These are phyloP conservation scores for Lasiodiplodia hormozganensis DNA, from an alignment of 2,329 filamentous ascomycete species.

Conservation along the genomic window DNA sequence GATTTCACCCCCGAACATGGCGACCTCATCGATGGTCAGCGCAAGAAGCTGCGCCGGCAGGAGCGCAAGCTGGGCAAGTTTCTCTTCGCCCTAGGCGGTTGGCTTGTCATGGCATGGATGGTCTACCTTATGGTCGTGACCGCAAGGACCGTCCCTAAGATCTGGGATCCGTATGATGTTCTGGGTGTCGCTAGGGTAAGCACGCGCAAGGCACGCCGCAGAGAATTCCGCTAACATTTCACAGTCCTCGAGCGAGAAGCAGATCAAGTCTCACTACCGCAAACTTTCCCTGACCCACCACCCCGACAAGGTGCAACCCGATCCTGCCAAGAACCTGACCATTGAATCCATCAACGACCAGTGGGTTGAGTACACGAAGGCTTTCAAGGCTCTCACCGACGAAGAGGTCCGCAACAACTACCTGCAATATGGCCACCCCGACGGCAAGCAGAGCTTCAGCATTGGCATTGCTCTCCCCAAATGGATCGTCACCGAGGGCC, in stretches of 20 bases:
- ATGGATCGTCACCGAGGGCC: slow-evolving; percentile 90
- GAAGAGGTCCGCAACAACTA: slow-evolving; percentile 98
- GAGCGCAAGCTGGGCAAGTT: slow-evolving; percentile 88
- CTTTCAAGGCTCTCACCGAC: slow-evolving; percentile 96
- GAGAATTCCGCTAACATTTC: slow-evolving; percentile 34
- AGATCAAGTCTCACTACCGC: slow-evolving; percentile 92
- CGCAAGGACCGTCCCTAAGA: slow-evolving; percentile 71
- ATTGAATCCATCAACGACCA: slow-evolving; percentile 80
- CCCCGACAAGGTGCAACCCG: slow-evolving; percentile 89
- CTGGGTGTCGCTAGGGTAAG: slow-evolving; percentile 81
- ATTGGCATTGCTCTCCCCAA: slow-evolving; percentile 96
- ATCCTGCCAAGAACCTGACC: slow-evolving; percentile 88
- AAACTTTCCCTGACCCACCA: slow-evolving; percentile 85
- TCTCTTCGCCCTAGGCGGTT: slow-evolving; percentile 76
- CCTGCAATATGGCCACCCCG: slow-evolving; percentile 92
- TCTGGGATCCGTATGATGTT: slow-evolving; percentile 98
- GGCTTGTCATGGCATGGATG: slow-evolving; percentile 87
- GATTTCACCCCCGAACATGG: slow-evolving; percentile 83
- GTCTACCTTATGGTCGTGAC: slow-evolving; percentile 87
- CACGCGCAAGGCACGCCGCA: slow-evolving; percentile 26
- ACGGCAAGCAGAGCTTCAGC: slow-evolving; percentile 97
- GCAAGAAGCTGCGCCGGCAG: slow-evolving; percentile 85
- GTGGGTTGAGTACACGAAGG: slow-evolving; percentile 96
- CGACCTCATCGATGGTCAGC: slow-evolving; percentile 81
- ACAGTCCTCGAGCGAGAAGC: slow-evolving; percentile 81